Evolutionary conservation across 306 rosid species (phyloP), one percentile per base, ranked within the genome.

Genomic region (Sophora flavescens): DNA sequence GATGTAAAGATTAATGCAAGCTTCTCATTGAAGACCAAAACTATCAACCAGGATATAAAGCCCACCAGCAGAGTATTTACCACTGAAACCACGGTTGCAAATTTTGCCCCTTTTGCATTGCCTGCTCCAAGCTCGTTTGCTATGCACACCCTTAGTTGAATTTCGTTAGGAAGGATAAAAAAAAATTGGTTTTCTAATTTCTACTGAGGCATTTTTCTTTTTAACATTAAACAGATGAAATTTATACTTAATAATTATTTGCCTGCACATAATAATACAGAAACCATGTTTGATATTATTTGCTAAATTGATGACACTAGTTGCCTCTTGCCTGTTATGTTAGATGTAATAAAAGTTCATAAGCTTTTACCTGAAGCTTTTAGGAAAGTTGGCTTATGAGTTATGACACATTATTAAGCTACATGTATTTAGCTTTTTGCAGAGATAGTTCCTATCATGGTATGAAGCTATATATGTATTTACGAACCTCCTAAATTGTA

Each of bases 71-170:
- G 28, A 50, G 94, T 87, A 64, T 83, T 89, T 54, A 81, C 45
- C 67, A 89, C 76, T 45, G 92, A 86, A 42, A 91, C 81, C 39
- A 64, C 22, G 5, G 88, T 68, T 8, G 95, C 91, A 85, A 91
- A 91, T 72, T 89, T 89, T 36, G 97, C 92, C 8, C 84, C 87
- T 83, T 82, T 80, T 2, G 85, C 83, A 62, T 89, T 89, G 82
- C 89, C 86, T 38, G 94, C 91, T 0, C 97, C 97, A 53, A 91
- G 88, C 81, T 89, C 90, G 9, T 89, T 91, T 39, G 97, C 86
- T 17, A 89, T 86, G 2, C 94, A 91, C 66, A 86, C 92, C 79
- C 97, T 89, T 80, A 33, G 59, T 65, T 17, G 60, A 76, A 77
- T 48, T n/a, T n/a, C n/a, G 35, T 45, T 10, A 45, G 51, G 18